Base-by-base conservation (phyloP, 371 early-diverging fungal species). In the Cokeromyces recurvatus region DNA sequence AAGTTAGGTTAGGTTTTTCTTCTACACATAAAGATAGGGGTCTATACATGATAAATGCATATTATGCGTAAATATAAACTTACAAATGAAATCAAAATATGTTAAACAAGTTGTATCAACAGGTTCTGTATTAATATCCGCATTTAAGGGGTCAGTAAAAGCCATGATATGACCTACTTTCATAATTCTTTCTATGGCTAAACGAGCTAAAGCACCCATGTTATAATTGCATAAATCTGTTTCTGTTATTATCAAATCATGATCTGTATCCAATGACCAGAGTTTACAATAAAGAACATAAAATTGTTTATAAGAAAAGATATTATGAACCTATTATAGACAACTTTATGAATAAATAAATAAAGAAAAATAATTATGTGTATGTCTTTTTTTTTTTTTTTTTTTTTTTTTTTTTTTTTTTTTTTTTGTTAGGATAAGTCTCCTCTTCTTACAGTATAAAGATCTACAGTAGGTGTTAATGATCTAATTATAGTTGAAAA, bases 231-330 rank as follows among this genome's bases (percentile, higher is more conserved):
- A 47, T 41, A 91, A 55, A 37, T 88, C 85, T 31, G 71, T 56
- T 44, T 78, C 78, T 34, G 76, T 76, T 32, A 91, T 64, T 32
- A 83, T 61, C 38, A 85, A 57, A 50, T 91, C 89, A 34, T 86
- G 86, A 46, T 92, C 86, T 21, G 68, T 62, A 62, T 91, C 93
- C 36, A 95, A 69, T 36, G 92, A 89, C 86, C 89, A 94, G 61
- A 96, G 93, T 65, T 91, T 93, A 77, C 94, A 95, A 57, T 92
- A 96, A 3, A 96, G 77, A 12, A 96, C 97, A 66, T 94, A 96
- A 55, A 94, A 96, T 58, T 96, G 94, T 60, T 93, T 92, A 71
- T 96, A 96, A 6, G 94, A 94, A 57, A 96, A 94, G 72, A 74
- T 69, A 66, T 85, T 69, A 14, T 20, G 27, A 70, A 74, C 3